Base-by-base conservation (phyloP, 2,329 filamentous ascomycete species). In the Arthrobotrys megalospora region DNA sequence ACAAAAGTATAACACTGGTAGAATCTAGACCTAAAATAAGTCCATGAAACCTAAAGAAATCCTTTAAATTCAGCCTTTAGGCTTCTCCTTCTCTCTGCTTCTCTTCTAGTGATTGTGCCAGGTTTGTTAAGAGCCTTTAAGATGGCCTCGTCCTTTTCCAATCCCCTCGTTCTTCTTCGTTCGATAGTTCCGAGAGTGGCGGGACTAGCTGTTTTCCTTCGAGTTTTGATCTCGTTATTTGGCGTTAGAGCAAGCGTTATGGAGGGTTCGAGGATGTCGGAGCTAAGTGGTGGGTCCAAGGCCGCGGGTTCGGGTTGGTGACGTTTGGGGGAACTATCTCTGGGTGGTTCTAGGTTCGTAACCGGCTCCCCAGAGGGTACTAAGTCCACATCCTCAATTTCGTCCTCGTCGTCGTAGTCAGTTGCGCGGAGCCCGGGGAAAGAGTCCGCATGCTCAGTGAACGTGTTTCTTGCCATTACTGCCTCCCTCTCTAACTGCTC, bases 401-500 rank as follows among this genome's bases (percentile, higher is more conserved):
- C 63, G 2, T 65, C 24, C 32, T 65, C 65, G 0, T 68, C 67
- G 4, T 64, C 38, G 8, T 34, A 48, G 7, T 47, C 8, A 19
- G 16, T 34, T 60, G 21, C 10, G 12, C 24, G 6, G 14, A 16
- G 24, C 8, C 50, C 28, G 6, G 14, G 21, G 7, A 7, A 21
- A 24, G 19, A 14, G 34, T 3, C 16, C 2, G 6, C 12, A 11
- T 28, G 2, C 11, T 38, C 24, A 1, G 21, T 43, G 10, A 41
- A 28, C 4, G 14, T 1, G 21, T n/a, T 55, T 19, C 60, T 36
- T 6, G 45, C 66, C 73, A 77, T 71, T 2, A 43, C 66, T 8
- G 62, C 66, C 16, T 77, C 73, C 16, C 73, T 52, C 36, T 77
- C 73, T 32, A 77, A 34, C 24, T 77, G 73, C 53, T 77, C 73